phyloP scores from a whole-genome alignment of 306 rosid species.

The Psophocarpus tetragonolobus region DNA sequence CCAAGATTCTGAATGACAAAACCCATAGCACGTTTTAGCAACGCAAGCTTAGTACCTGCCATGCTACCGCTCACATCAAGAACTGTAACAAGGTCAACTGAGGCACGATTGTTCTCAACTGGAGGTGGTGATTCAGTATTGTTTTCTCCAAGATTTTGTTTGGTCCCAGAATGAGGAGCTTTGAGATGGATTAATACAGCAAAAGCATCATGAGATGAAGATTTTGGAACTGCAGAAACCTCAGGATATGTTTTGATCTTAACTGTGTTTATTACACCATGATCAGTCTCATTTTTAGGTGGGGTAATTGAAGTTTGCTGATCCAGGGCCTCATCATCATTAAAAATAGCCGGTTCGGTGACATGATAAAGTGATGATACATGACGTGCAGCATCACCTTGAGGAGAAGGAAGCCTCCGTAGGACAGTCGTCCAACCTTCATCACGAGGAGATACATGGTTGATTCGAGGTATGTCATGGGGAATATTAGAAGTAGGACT shows the following conservation, averaged over 20 bases:
- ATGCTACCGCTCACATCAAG: constrained; percentile 99
- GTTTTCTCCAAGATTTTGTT: constrained; percentile 33
- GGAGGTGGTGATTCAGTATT: constrained; percentile 26
- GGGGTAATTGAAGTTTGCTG: constrained; percentile 46
- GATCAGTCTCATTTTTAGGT: constrained; percentile 40
- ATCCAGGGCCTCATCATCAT: constrained; percentile 84
- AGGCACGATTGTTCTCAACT: constrained; percentile 60
- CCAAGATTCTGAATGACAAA: constrained; percentile 95
- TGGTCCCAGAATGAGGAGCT: constrained; percentile 65
- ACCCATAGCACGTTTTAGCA: constrained; percentile 96
- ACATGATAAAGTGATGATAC: constrained; percentile 52
- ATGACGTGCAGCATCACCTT: constrained; percentile 48
- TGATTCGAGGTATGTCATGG: constrained; percentile 48
- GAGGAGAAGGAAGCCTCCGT: constrained; percentile 61
- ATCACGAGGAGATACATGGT: constrained; percentile 48
- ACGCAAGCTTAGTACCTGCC: constrained; percentile 93
- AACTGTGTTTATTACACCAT: constrained; percentile 38
- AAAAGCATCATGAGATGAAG: constrained; percentile 63
- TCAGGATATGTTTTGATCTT: constrained; percentile 80
- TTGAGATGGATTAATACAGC: constrained; percentile 76
- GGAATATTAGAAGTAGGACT: constrained; percentile 52
- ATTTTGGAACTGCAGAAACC: constrained; percentile 74
- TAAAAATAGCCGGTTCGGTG: constrained; percentile 67
- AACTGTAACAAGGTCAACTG: constrained; percentile 91
- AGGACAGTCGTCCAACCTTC: constrained; percentile 60